These are phyloP conservation scores for Jamesozyma gamospora DNA, from an alignment of 805 yeast species.

Conservation along the genomic window DNA sequence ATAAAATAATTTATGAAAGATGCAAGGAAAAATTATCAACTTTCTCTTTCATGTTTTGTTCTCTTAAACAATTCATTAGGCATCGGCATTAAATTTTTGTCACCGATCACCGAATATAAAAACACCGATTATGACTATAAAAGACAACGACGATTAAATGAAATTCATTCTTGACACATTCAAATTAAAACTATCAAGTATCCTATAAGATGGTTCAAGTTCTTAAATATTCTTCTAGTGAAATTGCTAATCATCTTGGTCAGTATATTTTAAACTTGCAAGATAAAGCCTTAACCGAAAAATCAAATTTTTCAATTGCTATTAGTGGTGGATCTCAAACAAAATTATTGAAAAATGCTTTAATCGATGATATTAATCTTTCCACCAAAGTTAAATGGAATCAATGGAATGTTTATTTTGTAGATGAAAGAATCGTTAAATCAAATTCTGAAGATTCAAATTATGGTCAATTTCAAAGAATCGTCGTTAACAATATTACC, in stretches of 20 bases:
- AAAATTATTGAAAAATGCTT: constrained; percentile 51
- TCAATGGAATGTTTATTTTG: constrained; percentile 73
- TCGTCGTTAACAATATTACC: constrained; percentile 39
- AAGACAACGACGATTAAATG: too few relatives aligned
- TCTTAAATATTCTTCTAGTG: constrained; percentile 33
- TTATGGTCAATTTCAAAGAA: constrained; percentile 63
- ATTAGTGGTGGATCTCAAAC: constrained; percentile 89
- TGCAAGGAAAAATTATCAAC: too few relatives aligned
- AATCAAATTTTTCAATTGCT: constrained; percentile 55
- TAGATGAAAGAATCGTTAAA: constrained; percentile 87
- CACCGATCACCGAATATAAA: too few relatives aligned
- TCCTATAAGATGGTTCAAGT: constrained; percentile 28
- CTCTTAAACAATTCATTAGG: too few relatives aligned
- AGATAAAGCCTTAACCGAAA: constrained; percentile 40
- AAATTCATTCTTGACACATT: too few relatives aligned
- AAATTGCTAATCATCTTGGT: constrained; percentile 55
- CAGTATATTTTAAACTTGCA: constrained; percentile 52
- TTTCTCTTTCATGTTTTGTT: too few relatives aligned
- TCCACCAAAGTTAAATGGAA: constrained; percentile 47
- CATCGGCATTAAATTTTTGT: too few relatives aligned
- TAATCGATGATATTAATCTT: constrained; percentile 46
- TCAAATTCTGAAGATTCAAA: constrained; percentile 76
- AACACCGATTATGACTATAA: too few relatives aligned
- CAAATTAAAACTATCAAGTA: too few relatives aligned
- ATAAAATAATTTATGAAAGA: too few relatives aligned